Evolutionary conservation across 352 stramenopile species (phyloP).

Genomic region (Pythium dissimile): DNA sequence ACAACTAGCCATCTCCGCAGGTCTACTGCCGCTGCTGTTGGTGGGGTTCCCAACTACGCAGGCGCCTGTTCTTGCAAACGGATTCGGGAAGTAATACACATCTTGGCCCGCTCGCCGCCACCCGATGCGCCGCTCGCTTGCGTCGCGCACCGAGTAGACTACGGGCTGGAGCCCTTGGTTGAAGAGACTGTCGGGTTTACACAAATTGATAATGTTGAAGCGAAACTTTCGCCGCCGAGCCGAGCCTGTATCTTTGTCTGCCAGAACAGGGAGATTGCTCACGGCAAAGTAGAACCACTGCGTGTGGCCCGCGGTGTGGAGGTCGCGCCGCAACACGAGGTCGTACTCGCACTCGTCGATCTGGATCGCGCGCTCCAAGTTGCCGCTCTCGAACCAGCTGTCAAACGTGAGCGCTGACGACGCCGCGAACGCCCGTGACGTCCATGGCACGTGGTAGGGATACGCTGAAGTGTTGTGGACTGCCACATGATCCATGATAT

Average conservation of each 20-base stretch:
- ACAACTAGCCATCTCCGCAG: no score
- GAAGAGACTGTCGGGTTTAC: constrained; percentile 91
- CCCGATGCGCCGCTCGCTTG: constrained; percentile 40
- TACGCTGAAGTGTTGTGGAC: not conserved
- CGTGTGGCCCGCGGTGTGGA: constrained; percentile 79
- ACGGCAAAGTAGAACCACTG: constrained; percentile 96
- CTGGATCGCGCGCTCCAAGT: constrained; percentile 82
- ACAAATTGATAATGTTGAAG: constrained; percentile 94
- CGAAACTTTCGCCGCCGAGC: constrained; percentile 37
- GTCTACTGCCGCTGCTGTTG: not conserved
- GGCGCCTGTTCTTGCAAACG: constrained; percentile 44
- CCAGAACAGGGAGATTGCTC: no score
- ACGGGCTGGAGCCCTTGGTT: constrained; percentile 90
- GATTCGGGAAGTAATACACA: constrained; percentile 88
- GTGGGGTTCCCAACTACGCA: no score
- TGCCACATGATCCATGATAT: not conserved
- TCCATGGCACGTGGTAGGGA: constrained; percentile 40
- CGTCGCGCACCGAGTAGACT: constrained; percentile 81
- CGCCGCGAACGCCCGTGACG: constrained; percentile 19
- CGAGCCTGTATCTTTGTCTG: not conserved
- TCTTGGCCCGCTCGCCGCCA: constrained; percentile 75
- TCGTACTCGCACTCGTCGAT: constrained; percentile 89
- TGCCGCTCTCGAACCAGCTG: constrained; percentile 91
- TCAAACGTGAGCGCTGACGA: constrained; percentile 78
- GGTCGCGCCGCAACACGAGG: constrained; percentile 81